Evolutionary conservation across 192 early-diverging fungal genomes (phyloP), one percentile per base, ranked within the genome.

Genomic region (Coemansia sp.): DNA sequence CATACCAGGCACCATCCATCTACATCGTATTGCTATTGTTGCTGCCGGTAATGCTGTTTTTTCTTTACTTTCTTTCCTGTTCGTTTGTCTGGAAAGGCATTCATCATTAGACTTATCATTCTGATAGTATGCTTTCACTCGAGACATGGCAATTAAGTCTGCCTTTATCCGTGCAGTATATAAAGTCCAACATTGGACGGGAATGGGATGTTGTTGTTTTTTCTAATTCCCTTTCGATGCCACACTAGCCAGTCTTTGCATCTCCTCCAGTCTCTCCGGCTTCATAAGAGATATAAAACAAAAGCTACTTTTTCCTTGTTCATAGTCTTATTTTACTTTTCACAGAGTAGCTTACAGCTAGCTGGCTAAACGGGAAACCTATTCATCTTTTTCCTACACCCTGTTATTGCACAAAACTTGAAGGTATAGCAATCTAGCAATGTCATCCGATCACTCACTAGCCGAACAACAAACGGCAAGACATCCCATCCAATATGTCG

Each of bases 391-490:
- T 26, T 6, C 16, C 19, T 13, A 62, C 8, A 45, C 22, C 11
- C 8, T 56, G 3, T 26, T n/a, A n/a, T 11, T 56, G 10, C 10
- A 56, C 9, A 11, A 47, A 15, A 11, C 46, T 2, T 47, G 12
- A 11, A 15, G n/a, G 46, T 47, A 47, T 47, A 15, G n/a, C n/a
- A 56, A n/a, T 46, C 21, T 32, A 62, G 62, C 54, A 64, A 66
- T 64, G 59, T 72, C 71, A 37, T 42, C 63, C 16, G 52, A 26
- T 43, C 37, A 13, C 32, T 63, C 66, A 55, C 40, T 69, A 21
- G 59, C 61, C 47, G 67, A 65, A 49, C 67, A 13, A 13, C 61
- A 9, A 36, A 57, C 21, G 36, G 42, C 45, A 49, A 51, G 15
- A n/a, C 19, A 46, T n/a, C 43, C 16, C 6, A 3, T 21, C 40